phyloP scores from a whole-genome alignment of 225 moss, liverwort and hornwort genomes.

The Climacium dendroides region DNA sequence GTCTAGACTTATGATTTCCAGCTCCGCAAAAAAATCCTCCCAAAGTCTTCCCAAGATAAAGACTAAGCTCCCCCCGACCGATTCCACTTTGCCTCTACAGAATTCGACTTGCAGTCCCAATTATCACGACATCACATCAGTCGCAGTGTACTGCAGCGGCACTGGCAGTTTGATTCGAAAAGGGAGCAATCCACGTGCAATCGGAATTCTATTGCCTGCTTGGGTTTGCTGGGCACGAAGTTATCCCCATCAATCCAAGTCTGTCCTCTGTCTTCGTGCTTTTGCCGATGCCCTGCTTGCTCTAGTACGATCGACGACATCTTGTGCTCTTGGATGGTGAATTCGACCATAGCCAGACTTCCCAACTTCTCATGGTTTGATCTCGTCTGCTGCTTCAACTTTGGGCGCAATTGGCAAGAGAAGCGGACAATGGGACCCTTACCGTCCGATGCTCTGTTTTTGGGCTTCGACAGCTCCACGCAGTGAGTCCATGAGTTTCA shows the following conservation, averaged over 20 bases:
- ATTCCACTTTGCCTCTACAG: background rate
- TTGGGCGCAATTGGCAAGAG: background rate
- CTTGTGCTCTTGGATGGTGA: background rate
- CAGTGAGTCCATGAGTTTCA: conserved; percentile 30
- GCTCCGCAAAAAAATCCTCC: background rate
- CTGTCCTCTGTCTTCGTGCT: background rate
- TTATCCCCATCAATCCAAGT: background rate
- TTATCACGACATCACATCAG: background rate
- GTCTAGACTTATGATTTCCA: too few species aligned
- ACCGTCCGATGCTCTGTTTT: conserved; percentile 39
- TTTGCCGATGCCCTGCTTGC: background rate
- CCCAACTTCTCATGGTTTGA: background rate
- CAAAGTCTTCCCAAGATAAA: background rate
- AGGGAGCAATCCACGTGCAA: background rate
- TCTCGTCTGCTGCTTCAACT: background rate
- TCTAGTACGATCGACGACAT: background rate
- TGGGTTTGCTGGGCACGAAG: background rate
- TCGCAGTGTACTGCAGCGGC: background rate
- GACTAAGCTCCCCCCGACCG: background rate
- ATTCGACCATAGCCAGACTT: background rate
- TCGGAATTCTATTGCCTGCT: background rate
- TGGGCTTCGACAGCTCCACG: conserved; percentile 89
- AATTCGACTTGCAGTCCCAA: background rate
- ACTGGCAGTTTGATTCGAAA: background rate
- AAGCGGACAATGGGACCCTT: background rate